phyloP scores from a whole-genome alignment of 495 filamentous ascomycete genomes.

The Aspergillus diversus region DNA sequence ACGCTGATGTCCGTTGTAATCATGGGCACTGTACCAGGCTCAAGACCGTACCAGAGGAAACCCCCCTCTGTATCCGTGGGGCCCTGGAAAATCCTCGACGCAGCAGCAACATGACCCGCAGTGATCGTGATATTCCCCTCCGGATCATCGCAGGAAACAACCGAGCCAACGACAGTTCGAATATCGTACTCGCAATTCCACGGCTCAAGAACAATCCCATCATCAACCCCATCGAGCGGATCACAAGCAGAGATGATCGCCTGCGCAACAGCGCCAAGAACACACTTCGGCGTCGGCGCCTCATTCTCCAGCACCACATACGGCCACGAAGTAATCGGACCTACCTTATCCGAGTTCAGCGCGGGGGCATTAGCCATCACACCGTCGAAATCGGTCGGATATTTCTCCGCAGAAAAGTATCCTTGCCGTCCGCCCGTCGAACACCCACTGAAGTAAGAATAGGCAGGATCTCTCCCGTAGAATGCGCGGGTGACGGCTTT shows the following conservation, averaged over 20 bases:
- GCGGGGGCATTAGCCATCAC: constrained; percentile 54
- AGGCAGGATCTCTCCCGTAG: constrained; percentile 14
- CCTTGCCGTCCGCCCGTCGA: constrained; percentile 49
- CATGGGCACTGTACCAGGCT: not conserved
- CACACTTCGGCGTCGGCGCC: not conserved
- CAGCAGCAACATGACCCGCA: no score
- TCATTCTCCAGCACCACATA: not conserved
- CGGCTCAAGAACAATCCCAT: not conserved
- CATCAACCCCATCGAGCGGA: not conserved
- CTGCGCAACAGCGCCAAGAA: not conserved
- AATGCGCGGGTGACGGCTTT: constrained; percentile 12
- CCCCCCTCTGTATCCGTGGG: no score
- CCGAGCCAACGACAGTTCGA: not conserved
- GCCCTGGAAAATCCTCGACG: no score
- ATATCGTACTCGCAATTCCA: not conserved
- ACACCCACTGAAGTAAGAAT: constrained; percentile 49
- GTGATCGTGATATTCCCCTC: not conserved
- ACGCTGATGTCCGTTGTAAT: not conserved
- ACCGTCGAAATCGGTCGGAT: constrained; percentile 57
- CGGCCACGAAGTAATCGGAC: not conserved
- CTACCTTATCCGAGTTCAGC: constrained; percentile 18
- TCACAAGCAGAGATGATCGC: not conserved
- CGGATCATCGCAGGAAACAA: not conserved
- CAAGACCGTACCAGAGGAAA: not conserved
- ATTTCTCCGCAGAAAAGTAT: constrained; percentile 38